These are phyloP conservation scores for Geotrichum siamense DNA, from an alignment of 1,139 yeast genomes.

Conservation along the genomic window DNA sequence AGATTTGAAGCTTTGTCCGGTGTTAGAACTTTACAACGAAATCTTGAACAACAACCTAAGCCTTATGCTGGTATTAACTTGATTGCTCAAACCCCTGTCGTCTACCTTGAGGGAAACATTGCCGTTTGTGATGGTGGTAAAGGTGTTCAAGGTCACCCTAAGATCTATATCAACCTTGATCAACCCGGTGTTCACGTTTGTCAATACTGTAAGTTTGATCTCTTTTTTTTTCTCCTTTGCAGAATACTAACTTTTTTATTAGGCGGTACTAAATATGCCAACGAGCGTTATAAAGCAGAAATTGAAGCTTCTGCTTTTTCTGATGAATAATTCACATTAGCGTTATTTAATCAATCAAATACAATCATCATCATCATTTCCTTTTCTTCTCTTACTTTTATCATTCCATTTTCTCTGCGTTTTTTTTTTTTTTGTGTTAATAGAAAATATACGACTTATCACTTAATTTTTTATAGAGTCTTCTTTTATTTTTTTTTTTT, in stretches of 20 bases:
- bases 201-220: slow-evolving; percentile 51
- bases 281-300: slow-evolving; percentile 13
- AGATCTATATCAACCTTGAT: slow-evolving; percentile 73
- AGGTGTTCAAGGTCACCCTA: slow-evolving; percentile 79
- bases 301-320: slow-evolving; percentile 14
- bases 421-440: too few species aligned
- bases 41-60: slow-evolving; percentile 60
- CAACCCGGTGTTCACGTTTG: slow-evolving; percentile 65
- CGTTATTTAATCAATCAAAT: too few species aligned
- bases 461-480: too few species aligned
- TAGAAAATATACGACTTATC: too few species aligned
- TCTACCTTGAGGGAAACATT: slow-evolving; percentile 52
- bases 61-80: slow-evolving; percentile 82
- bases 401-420: too few species aligned
- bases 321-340: too few species aligned
- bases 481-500: too few species aligned
- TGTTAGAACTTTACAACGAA: slow-evolving; percentile 68
- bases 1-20: slow-evolving; percentile 54
- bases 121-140: slow-evolving; percentile 86
- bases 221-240: background rate
- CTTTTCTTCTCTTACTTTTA: too few species aligned
- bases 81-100: slow-evolving; percentile 66
- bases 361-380: too few species aligned
- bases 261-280: slow-evolving; percentile 18
- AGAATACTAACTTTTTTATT: slow-evolving; percentile 1